Base-by-base conservation (phyloP, 257 asterid species). In the Cordia subcordata region DNA sequence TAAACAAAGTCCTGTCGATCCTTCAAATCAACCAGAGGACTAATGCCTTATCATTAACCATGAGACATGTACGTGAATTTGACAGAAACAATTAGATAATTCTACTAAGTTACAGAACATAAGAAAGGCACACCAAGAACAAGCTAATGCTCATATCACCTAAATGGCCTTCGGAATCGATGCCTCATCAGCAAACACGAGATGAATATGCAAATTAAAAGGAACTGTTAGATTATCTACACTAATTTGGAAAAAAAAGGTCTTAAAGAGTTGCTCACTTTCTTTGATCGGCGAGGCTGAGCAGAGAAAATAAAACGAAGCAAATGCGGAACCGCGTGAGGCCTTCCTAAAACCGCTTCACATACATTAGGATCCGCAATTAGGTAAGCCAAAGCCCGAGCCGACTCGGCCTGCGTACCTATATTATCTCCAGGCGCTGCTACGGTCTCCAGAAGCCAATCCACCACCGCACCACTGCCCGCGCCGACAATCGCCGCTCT, bases 401-500 rank as follows among this genome's bases (percentile, higher is more conserved):
- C 96, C 3, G 99, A 76, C 73, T 93, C 99, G 1, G 93, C 83
- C 80, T 89, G 99, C 12, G 94, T 78, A 21, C 85, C 90, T 55
- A 72, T 69, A 38, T 78, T 78, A 42, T 85, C 96, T 70, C 79
- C 80, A 4, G 86, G 55, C 67, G 78, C 77, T 0, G 91, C 81
- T 55, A 80, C 95, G 5, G 97, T 93, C 66, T 93, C 95, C 69
- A 89, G 54, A 63, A 93, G 71, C 99, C 99, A 93, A 73, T 93
- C 99, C 8, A 86, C 83, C 51, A 93, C 99, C 35, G 88, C 89
- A 11, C 99, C 99, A 16, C 96, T 94, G 10, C 99, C 99, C 0
- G 99, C 99, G n/a, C 79, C 87, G 12, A 88, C 96, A 57, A 93
- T 87, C 33, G 99, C 99, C 52, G 84, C 81, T 75, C 99, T 81